These are phyloP conservation scores for Zalaria obscura DNA, from an alignment of 2,329 filamentous ascomycete species.

Conservation along the genomic window DNA sequence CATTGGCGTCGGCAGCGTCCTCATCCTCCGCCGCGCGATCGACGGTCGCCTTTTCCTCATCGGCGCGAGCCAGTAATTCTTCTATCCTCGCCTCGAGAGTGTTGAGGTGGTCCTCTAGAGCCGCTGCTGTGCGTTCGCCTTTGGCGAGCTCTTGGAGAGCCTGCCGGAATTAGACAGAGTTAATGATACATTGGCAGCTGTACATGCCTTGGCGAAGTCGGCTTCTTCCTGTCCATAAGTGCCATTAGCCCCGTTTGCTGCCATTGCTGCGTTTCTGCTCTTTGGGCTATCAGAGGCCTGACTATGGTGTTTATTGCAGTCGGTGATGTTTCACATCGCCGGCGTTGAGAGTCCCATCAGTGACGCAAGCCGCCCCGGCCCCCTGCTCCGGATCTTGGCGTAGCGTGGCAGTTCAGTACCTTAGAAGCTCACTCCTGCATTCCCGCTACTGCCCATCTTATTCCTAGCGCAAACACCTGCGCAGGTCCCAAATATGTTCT, in stretches of 20 bases:
- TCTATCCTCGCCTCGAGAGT: slow-evolving; percentile 42
- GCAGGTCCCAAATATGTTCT: slow-evolving; percentile 54
- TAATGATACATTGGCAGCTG: background rate
- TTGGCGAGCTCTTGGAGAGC: slow-evolving; percentile 37
- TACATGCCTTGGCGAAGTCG: slow-evolving; percentile 8
- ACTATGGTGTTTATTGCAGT: no score
- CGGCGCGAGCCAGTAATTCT: slow-evolving; percentile 34
- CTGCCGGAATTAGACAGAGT: slow-evolving; percentile 14
- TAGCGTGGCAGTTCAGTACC: background rate
- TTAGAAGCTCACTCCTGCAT: background rate
- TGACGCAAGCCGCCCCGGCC: background rate
- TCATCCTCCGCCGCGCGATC: slow-evolving; percentile 12
- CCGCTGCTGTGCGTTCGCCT: slow-evolving; percentile 41
- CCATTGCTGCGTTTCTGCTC: no score
- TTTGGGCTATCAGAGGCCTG: no score
- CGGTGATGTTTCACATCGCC: no score
- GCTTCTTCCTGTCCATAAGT: slow-evolving; percentile 4
- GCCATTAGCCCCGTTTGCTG: no score
- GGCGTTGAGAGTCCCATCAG: background rate
- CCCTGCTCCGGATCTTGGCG: background rate
- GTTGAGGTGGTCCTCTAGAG: slow-evolving; percentile 39
- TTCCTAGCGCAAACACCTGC: background rate
- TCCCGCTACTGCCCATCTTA: background rate
- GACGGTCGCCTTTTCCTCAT: slow-evolving; percentile 22
- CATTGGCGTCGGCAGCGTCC: slow-evolving; percentile 2